Evolutionary conservation across 306 rosid species (phyloP).

Genomic region (Inga leiocalycina): DNA sequence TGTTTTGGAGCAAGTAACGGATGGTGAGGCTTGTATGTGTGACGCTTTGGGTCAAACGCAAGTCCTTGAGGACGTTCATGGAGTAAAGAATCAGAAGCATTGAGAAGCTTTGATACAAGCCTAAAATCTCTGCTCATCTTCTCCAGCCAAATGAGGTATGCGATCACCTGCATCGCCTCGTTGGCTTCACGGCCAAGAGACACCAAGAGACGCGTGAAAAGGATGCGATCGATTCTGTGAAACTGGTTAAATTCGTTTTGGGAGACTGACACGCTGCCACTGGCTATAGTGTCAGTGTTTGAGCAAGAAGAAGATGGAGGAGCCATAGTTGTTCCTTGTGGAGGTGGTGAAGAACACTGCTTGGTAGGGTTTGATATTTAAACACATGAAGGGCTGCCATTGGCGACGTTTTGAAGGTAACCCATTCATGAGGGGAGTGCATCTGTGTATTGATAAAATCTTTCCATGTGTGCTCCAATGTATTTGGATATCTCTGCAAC

Average conservation of each 20-base stretch:
- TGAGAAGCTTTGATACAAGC: constrained; percentile 31
- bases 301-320: not conserved
- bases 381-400: not conserved
- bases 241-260: constrained; percentile 56
- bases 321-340: constrained; percentile 10
- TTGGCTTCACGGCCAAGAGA: constrained; percentile 46
- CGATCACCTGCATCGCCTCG: constrained; percentile 55
- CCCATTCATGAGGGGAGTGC: not conserved
- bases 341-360: not conserved
- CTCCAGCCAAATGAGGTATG: constrained; percentile 71
- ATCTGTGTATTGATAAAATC: not conserved
- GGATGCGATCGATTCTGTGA: constrained; percentile 61
- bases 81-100: constrained; percentile 34
- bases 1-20: constrained; percentile 42
- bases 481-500: not conserved
- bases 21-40: constrained; percentile 28
- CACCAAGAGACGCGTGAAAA: constrained; percentile 52
- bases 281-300: not conserved
- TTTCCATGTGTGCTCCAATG: not conserved
- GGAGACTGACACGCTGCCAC: constrained; percentile 5
- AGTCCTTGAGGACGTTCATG: not conserved
- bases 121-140: constrained; percentile 18
- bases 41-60: constrained; percentile 46
- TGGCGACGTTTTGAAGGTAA: not conserved
- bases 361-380: not conserved